A percentile compares a stretch with the other conserved stretches of the same genome.
phyloP scores from a whole-genome alignment of 352 stramenopile species.

The Proteromonas lacertae region DNA sequence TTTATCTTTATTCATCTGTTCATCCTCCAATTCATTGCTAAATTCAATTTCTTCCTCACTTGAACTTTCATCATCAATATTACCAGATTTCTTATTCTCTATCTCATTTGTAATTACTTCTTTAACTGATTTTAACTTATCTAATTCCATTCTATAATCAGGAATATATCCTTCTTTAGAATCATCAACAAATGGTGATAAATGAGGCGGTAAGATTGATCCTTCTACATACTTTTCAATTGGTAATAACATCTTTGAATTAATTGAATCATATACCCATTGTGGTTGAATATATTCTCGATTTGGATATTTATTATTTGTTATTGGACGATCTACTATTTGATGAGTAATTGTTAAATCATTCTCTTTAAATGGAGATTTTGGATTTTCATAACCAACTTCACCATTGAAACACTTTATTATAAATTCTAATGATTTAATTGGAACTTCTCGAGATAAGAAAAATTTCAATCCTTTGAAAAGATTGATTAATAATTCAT shows the following conservation, averaged over 20 bases:
- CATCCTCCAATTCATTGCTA: slow-evolving; percentile 3
- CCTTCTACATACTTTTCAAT: slow-evolving; percentile 61
- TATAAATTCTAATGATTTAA: slow-evolving; percentile 69
- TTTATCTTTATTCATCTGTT: slow-evolving; percentile 5
- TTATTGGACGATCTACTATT: slow-evolving; percentile 7
- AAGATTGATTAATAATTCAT: slow-evolving; percentile 11
- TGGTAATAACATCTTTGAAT: slow-evolving; percentile 70
- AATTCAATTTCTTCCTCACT: neutral
- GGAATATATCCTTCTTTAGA: slow-evolving; percentile 75
- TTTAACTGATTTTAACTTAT: slow-evolving; percentile 17
- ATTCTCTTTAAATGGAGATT: slow-evolving; percentile 45
- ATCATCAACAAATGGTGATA: slow-evolving; percentile 86
- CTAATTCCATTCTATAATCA: slow-evolving; percentile 66
- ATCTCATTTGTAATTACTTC: neutral
- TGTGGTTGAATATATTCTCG: slow-evolving; percentile 93
- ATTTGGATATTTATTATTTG: slow-evolving; percentile 8
- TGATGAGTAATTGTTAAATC: slow-evolving; percentile 82
- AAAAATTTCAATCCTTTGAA: slow-evolving; percentile 49
- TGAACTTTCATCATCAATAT: neutral
- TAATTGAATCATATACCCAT: slow-evolving; percentile 91
- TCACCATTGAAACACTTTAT: slow-evolving; percentile 58
- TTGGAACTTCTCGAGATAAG: slow-evolving; percentile 66
- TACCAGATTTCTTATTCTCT: neutral
- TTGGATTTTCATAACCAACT: slow-evolving; percentile 65
- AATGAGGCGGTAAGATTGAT: slow-evolving; percentile 39